Percentiles rank a stretch among this genome's conserved stretches.
These are phyloP conservation scores for Vicia villosa DNA, from an alignment of 306 rosid genomes.

Conservation along the genomic window DNA sequence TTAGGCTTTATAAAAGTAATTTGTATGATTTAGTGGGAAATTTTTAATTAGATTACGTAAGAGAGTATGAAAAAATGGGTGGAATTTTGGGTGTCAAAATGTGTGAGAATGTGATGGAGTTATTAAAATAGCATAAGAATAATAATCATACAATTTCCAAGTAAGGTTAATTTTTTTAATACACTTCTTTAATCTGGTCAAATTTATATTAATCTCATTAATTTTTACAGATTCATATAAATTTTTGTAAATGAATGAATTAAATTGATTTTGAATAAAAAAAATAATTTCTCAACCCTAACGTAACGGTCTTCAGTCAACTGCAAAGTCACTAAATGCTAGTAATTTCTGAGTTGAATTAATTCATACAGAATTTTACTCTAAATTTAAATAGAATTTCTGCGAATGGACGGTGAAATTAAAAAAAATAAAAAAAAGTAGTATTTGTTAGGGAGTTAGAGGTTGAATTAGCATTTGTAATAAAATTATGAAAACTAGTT, in stretches of 20 bases:
- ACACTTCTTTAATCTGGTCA: not conserved
- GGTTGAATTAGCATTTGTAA: too few species aligned
- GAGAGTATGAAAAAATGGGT: slow-evolving; percentile 42
- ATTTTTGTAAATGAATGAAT: not conserved
- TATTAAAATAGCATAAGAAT: not conserved
- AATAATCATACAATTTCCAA: not conserved
- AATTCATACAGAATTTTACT: too few species aligned
- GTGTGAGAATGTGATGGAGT: slow-evolving; percentile 17
- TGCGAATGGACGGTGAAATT: too few species aligned
- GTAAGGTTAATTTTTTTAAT: not conserved
- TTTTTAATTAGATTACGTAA: slow-evolving; percentile 44
- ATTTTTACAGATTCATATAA: not conserved
- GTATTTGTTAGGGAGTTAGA: too few species aligned
- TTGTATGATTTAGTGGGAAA: slow-evolving; percentile 18
- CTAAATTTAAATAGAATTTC: too few species aligned
- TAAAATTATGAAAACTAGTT: not conserved
- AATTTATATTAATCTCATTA: not conserved
- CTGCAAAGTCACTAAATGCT: not conserved
- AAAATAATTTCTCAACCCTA: not conserved
- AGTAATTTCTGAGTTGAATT: too few species aligned
- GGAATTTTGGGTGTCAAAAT: slow-evolving; percentile 44
- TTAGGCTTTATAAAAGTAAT: slow-evolving; percentile 38
- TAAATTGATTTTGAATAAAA: not conserved
- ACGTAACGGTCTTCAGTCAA: not conserved
- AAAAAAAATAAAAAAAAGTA: too few species aligned